Percentiles rank a stretch among this genome's conserved stretches.
These are phyloP conservation scores for Ilyonectria mors-panacis DNA, from an alignment of 2,329 filamentous ascomycete genomes.

Conservation along the genomic window DNA sequence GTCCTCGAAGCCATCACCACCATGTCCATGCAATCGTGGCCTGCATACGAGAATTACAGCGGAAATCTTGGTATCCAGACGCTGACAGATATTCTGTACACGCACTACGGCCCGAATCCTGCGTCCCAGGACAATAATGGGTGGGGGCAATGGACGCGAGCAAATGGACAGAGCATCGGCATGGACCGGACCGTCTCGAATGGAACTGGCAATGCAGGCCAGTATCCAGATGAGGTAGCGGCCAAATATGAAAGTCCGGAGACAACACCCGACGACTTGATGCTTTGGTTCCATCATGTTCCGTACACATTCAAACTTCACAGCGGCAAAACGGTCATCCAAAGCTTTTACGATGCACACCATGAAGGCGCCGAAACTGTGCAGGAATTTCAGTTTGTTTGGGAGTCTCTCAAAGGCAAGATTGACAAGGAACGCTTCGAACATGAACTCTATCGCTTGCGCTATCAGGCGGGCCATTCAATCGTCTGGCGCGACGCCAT, in stretches of 20 bases:
- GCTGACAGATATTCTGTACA: slow-evolving; percentile 77
- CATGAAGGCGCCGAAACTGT: slow-evolving; percentile 72
- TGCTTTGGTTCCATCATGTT: slow-evolving; percentile 84
- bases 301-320: slow-evolving; percentile 75
- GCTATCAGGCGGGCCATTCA: slow-evolving; percentile 78
- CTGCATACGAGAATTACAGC: slow-evolving; percentile 78
- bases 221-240: slow-evolving; percentile 75
- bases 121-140: slow-evolving; percentile 76
- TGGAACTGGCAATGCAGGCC: slow-evolving; percentile 75
- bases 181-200: slow-evolving; percentile 81
- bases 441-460: slow-evolving; percentile 70
- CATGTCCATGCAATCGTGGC: slow-evolving; percentile 79
- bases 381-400: slow-evolving; percentile 68
- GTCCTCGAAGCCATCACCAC: slow-evolving; percentile 73
- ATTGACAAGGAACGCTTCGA: slow-evolving; percentile 74
- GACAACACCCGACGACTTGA: slow-evolving; percentile 76
- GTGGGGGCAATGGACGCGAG: slow-evolving; percentile 81
- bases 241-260: slow-evolving; percentile 70
- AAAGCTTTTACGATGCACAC: slow-evolving; percentile 76
- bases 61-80: slow-evolving; percentile 81
- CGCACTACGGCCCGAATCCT: slow-evolving; percentile 74
- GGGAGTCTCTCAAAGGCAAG: slow-evolving; percentile 68
- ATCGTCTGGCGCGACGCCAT: slow-evolving; percentile 80
- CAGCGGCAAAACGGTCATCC: slow-evolving; percentile 77
- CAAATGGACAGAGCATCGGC: slow-evolving; percentile 71